Percentiles rank a stretch among this genome's conserved stretches.
phyloP scores from a whole-genome alignment of 139 green algal species.

The Chlamydomonas schloesseri region DNA sequence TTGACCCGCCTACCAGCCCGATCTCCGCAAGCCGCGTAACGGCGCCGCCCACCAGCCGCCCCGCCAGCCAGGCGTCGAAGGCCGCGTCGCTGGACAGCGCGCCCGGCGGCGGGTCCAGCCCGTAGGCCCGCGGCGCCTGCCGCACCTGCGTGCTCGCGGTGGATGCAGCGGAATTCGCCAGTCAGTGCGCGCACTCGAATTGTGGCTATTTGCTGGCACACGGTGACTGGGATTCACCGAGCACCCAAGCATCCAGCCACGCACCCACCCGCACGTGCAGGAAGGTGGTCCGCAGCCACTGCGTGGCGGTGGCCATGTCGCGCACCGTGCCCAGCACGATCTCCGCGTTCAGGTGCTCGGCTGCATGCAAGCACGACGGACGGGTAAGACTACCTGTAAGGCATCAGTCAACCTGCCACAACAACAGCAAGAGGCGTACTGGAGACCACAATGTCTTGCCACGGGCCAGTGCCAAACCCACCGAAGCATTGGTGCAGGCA shows the following conservation, averaged over 20 bases:
- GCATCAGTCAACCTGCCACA: no score
- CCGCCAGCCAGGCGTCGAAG: constrained; percentile 64
- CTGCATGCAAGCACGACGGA: no score
- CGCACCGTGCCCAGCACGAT: constrained; percentile 75
- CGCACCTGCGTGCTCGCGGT: no score
- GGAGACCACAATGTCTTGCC: no score
- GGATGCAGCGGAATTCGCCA: no score
- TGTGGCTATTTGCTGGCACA: no score
- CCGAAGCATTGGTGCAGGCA: constrained; percentile 67
- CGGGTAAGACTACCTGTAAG: no score
- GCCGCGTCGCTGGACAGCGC: constrained; percentile 9
- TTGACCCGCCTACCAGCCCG: constrained; percentile 63
- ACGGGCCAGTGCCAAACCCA: no score
- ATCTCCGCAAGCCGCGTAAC: constrained; percentile 66
- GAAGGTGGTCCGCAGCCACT: constrained; percentile 89
- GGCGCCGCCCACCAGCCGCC: constrained; percentile 61
- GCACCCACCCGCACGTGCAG: constrained; percentile 79
- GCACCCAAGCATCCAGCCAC: not conserved
- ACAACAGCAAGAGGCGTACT: no score
- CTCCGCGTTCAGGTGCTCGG: constrained; percentile 88
- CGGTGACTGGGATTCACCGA: no score
- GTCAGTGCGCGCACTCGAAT: no score
- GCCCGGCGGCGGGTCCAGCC: constrained; percentile 21
- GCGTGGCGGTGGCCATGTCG: constrained; percentile 71
- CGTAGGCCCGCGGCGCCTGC: constrained; percentile 3